Evolutionary conservation across 169 alveolate species (phyloP), one percentile per base, ranked within the genome.

Genomic region (Plasmodium falciparum): DNA sequence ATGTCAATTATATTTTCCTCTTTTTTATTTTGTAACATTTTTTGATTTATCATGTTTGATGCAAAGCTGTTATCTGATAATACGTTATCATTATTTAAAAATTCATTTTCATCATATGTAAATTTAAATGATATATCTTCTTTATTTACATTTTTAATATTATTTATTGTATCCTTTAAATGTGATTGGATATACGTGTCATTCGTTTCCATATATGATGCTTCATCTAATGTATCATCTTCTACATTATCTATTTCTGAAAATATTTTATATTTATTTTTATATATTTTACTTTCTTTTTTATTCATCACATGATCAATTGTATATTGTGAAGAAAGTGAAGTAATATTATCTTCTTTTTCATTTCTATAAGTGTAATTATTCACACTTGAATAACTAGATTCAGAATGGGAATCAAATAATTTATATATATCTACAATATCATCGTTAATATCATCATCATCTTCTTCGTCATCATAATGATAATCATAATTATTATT

Each of bases 101-200:
- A 52, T 20, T 63, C 58, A 15, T 69, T 66, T 43, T 80, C 39
- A 67, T 69, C 58, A 39, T 67, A 63, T 15, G 39, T 56, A 69
- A 80, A 80, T 67, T 80, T 80, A 69, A 80, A 80, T 26, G 58
- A 56, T 33, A 80, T 80, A 61, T 80, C 90, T 43, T n/a, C 43
- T 3, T 52, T 80, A 45, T 80, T 69, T 80, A 80, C 66, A 15
- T 63, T 80, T 80, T 67, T 66, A 43, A 80, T 69, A n/a, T 69
- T 47, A n/a, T 69, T 80, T 67, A 80, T 33, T 80, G 52, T 80
- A 15, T 80, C 73, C 45, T 80, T 80, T 33, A 69, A 63, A 72
- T 67, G 66, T 49, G 13, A 17, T 54, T 59, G 39, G 15, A 9
- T 33, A 33, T 3, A 4, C 45, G 45, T 33, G 45, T 33, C 45